These are phyloP conservation scores for Angomonas ambiguus DNA, from an alignment of 208 protist species.

Conservation along the genomic window DNA sequence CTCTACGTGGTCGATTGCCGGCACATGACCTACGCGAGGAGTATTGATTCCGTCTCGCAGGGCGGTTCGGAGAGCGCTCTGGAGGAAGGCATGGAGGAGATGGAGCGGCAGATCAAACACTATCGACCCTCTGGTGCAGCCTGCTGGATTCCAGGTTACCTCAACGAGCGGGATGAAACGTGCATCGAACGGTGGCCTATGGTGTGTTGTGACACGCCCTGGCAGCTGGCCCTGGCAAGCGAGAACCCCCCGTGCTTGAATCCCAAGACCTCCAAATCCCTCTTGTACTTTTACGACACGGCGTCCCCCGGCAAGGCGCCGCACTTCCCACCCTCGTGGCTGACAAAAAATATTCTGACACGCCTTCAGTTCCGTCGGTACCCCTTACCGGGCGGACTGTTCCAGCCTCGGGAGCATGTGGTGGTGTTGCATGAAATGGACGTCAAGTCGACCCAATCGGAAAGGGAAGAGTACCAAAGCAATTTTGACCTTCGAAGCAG, in stretches of 20 bases:
- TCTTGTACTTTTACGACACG: neutral
- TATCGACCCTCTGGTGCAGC: neutral
- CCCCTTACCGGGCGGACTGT: neutral
- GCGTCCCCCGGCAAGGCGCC: neutral
- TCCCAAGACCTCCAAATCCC: neutral
- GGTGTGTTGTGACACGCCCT: neutral
- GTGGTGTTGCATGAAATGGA: slow-evolving; percentile 2
- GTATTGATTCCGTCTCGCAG: neutral
- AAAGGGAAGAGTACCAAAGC: neutral
- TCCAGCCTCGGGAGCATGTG: slow-evolving; percentile 2
- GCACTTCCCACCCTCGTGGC: neutral
- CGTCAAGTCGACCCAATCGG: neutral
- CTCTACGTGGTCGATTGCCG: neutral
- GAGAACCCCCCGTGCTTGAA: neutral
- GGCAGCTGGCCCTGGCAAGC: slow-evolving; percentile 1
- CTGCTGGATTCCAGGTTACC: slow-evolving; percentile 1
- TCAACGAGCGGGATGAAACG: neutral
- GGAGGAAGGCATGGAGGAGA: slow-evolving; percentile 2
- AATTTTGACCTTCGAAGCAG: neutral
- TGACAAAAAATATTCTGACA: neutral
- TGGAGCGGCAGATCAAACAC: neutral
- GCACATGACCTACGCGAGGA: neutral
- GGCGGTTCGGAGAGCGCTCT: neutral
- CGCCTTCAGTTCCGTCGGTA: slow-evolving; percentile 5
- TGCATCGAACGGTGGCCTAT: slow-evolving; percentile 4